Percentiles rank a stretch among this genome's conserved stretches.
These are phyloP conservation scores for Mycena capillaripes DNA, from an alignment of 768 basidiomycete species.

Conservation along the genomic window DNA sequence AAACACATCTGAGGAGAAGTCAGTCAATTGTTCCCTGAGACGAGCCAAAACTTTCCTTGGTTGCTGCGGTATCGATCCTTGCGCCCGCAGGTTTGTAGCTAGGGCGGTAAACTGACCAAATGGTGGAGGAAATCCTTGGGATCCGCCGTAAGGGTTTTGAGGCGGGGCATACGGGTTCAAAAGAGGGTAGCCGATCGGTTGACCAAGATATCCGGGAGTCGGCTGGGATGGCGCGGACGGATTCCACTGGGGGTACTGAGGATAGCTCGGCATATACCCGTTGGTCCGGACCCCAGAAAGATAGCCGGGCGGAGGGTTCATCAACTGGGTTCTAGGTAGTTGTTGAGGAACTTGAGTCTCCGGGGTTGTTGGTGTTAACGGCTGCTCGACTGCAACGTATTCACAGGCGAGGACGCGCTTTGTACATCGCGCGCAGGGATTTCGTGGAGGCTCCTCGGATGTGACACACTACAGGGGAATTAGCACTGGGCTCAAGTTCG, in stretches of 20 bases:
- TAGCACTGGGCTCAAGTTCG: conserved; percentile 9
- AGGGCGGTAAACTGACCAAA: not conserved
- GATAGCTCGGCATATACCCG: not conserved
- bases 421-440: conserved; percentile 57
- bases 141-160: not conserved
- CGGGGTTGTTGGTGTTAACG: conserved; percentile 9
- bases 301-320: not conserved
- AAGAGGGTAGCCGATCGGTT: not conserved
- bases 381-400: conserved; percentile 58
- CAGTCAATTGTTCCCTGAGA: not conserved
- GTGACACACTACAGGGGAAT: conserved; percentile 45
- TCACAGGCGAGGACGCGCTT: conserved; percentile 54
- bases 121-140: not conserved
- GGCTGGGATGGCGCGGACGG: not conserved
- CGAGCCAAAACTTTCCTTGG: not conserved
- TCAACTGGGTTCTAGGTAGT: not conserved
- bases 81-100: conserved; percentile 1
- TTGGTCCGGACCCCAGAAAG: not conserved
- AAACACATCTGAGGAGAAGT: conserved; percentile 17
- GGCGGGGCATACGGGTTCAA: not conserved
- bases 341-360: conserved; percentile 5
- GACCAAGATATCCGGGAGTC: not conserved
- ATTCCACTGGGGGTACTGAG: not conserved
- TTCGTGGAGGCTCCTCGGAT: conserved; percentile 40
- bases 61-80: conserved; percentile 13